phyloP scores from a whole-genome alignment of 1,139 yeast genomes.

The Lodderomyces elongisporus region DNA sequence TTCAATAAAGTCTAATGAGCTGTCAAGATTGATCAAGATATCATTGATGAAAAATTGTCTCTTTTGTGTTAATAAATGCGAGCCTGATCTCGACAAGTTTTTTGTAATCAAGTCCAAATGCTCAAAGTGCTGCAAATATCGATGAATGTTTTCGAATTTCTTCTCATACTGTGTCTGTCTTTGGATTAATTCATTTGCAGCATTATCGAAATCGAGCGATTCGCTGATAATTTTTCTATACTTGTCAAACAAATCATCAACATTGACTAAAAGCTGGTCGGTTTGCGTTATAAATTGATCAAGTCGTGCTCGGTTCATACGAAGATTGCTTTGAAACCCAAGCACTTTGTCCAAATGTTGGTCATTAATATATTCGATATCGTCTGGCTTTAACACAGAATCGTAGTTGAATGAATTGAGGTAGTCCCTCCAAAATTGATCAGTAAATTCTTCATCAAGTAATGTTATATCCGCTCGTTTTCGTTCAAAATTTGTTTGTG shows the following conservation, averaged over 20 bases:
- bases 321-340: conserved; percentile 40
- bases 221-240: conserved; percentile 55
- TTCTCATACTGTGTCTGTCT: conserved; percentile 43
- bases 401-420: conserved; percentile 35
- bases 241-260: conserved; percentile 42
- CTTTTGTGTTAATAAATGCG: conserved; percentile 45
- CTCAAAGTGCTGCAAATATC: conserved; percentile 59
- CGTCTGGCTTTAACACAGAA: conserved; percentile 28
- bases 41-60: conserved; percentile 16
- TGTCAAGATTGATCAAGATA: conserved; percentile 58
- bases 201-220: conserved; percentile 58
- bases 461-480: neutral
- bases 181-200: conserved; percentile 50
- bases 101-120: conserved; percentile 66
- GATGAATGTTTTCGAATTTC: conserved; percentile 46
- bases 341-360: conserved; percentile 26
- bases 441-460: conserved; percentile 25
- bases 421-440: conserved; percentile 26
- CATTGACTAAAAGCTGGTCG: conserved; percentile 32
- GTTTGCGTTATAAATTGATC: conserved; percentile 38
- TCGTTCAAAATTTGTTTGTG: conserved; percentile 1
- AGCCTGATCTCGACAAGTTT: conserved; percentile 65
- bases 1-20: conserved; percentile 33
- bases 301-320: conserved; percentile 28
- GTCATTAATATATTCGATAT: conserved; percentile 29